Conservation (phyloP, 2,329 filamentous ascomycete species). For the Bipolaris zeicola region DNA sequence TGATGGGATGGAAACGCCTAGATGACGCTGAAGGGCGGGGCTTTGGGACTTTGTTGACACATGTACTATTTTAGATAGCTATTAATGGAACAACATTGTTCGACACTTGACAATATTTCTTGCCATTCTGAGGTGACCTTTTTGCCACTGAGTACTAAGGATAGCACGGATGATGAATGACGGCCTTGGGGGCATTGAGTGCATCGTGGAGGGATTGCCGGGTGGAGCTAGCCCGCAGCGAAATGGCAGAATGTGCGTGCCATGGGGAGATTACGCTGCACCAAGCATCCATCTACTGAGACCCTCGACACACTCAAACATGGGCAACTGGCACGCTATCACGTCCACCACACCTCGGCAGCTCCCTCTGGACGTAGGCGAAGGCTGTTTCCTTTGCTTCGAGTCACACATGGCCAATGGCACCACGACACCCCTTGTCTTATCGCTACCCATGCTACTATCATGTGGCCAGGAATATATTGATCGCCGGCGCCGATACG, state of each 20-base stretch:
- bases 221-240: not conserved
- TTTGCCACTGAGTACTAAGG: constrained; percentile 17
- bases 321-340: not conserved
- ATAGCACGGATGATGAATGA: not conserved
- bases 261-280: not conserved
- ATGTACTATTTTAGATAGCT: constrained; percentile 7
- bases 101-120: constrained; percentile 14
- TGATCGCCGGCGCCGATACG: constrained; percentile 16
- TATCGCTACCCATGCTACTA: constrained; percentile 11
- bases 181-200: not conserved
- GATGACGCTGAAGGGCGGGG: constrained; percentile 15
- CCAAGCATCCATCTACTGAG: constrained; percentile 12
- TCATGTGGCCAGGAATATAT: constrained; percentile 27
- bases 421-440: constrained; percentile 5
- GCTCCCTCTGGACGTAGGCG: constrained; percentile 5
- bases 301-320: constrained; percentile 21
- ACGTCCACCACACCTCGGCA: constrained; percentile 7
- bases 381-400: constrained; percentile 12
- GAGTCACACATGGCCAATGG: constrained; percentile 16
- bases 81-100: constrained; percentile 15
- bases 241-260: constrained; percentile 3
- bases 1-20: constrained; percentile 12
- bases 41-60: constrained; percentile 2
- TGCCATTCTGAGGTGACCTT: constrained; percentile 16
- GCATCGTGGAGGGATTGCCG: not conserved